phyloP scores from a whole-genome alignment of 1,284 basidiomycete genomes.

The Boletellus dicymbophilus region DNA sequence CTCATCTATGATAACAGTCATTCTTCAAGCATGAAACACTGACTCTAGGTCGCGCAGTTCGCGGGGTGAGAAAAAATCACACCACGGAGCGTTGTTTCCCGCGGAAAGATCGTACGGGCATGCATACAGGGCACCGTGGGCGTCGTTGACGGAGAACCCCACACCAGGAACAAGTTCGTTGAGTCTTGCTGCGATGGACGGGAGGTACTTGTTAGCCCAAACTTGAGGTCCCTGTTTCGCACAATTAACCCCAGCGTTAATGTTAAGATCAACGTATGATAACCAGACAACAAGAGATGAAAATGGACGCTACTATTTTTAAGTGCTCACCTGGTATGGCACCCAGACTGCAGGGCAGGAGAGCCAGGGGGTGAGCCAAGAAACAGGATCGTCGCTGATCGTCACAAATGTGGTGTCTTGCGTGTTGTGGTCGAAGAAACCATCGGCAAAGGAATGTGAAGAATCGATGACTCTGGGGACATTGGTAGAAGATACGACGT shows the following conservation, averaged over 20 bases:
- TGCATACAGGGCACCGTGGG: constrained; percentile 46
- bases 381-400: constrained; percentile 42
- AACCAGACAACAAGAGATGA: too few species aligned
- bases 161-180: constrained; percentile 37
- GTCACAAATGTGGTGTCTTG: constrained; percentile 33
- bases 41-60: constrained; percentile 45
- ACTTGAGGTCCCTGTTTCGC: constrained; percentile 28
- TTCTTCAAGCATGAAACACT: too few species aligned
- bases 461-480: constrained; percentile 48
- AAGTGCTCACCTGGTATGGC: too few species aligned
- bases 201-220: constrained; percentile 43
- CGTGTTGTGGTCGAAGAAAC: constrained; percentile 40
- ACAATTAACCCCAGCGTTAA: too few species aligned
- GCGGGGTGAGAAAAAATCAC: constrained; percentile 37
- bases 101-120: constrained; percentile 48
- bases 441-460: constrained; percentile 46
- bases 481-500: constrained; percentile 41
- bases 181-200: constrained; percentile 39
- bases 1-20: not conserved
- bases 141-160: constrained; percentile 33
- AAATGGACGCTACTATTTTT: too few species aligned
- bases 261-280: too few species aligned
- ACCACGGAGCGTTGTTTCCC: constrained; percentile 42
- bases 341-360: constrained; percentile 34
- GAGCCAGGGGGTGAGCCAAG: constrained; percentile 46